Conservation (phyloP, 768 basidiomycete species). For the Gymnopilus junonius region DNA sequence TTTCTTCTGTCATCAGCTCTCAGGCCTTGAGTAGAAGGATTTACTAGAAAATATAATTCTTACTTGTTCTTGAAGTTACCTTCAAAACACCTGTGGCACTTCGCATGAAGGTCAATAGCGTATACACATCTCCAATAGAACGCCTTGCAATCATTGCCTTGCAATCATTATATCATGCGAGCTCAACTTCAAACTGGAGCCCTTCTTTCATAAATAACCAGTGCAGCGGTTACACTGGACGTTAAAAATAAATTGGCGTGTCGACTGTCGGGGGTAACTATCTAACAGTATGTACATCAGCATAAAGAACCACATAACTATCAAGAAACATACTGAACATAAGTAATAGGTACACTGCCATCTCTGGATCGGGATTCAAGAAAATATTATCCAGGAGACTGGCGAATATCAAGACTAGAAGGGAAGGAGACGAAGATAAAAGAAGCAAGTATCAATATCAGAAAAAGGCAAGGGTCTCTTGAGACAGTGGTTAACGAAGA, state of each 20-base stretch:
- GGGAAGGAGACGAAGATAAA: background rate
- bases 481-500: background rate
- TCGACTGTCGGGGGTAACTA: background rate
- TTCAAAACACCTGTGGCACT: too few species aligned
- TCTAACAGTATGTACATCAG: background rate
- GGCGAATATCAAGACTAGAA: slow-evolving; percentile 4
- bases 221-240: slow-evolving; percentile 12
- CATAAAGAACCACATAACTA: background rate
- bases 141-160: too few species aligned
- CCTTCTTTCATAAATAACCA: slow-evolving; percentile 18
- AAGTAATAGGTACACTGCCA: slow-evolving; percentile 17
- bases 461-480: background rate
- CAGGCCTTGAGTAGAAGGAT: too few species aligned
- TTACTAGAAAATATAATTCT: too few species aligned
- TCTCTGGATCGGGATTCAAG: slow-evolving; percentile 2
- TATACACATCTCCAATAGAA: too few species aligned
- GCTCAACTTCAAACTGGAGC: background rate
- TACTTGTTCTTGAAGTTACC: too few species aligned
- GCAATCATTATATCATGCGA: too few species aligned
- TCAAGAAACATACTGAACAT: slow-evolving; percentile 22
- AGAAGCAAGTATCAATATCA: background rate
- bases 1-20: too few species aligned
- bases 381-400: slow-evolving; percentile 9
- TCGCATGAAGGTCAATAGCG: too few species aligned
- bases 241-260: slow-evolving; percentile 18